phyloP scores from a whole-genome alignment of 345 rosid species.

The Boechera stricta region DNA sequence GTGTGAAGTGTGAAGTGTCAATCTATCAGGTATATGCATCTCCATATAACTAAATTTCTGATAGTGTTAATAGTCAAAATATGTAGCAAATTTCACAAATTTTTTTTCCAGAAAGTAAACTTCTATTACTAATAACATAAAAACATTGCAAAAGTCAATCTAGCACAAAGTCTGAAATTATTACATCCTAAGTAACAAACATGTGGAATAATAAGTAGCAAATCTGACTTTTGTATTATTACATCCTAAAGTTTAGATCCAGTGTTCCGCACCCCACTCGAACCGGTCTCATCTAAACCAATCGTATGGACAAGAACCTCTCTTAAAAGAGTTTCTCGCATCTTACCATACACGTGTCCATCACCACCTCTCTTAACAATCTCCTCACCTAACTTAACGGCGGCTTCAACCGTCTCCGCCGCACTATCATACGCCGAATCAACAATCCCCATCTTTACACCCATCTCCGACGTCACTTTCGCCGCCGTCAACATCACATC shows the following conservation, averaged over 20 bases:
- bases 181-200: no score
- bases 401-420: constrained; percentile 56
- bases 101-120: no score
- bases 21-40: neutral
- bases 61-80: neutral
- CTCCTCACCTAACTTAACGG: constrained; percentile 55
- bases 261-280: neutral
- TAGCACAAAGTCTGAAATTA: no score
- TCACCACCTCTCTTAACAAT: constrained; percentile 48
- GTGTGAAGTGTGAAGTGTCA: neutral
- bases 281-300: constrained; percentile 34
- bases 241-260: constrained; percentile 20
- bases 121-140: no score
- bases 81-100: no score
- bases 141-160: no score
- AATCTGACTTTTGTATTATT: no score
- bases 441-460: constrained; percentile 53
- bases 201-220: no score
- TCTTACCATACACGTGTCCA: constrained; percentile 62
- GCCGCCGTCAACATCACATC: constrained; percentile 57
- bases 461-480: constrained; percentile 61
- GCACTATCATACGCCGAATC: constrained; percentile 59
- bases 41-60: neutral
- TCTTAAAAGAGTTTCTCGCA: constrained; percentile 47
- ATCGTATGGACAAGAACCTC: constrained; percentile 42